Evolutionary conservation across 106 monocot genomes (phyloP).

Genomic region (Dioscorea dumetorum): DNA sequence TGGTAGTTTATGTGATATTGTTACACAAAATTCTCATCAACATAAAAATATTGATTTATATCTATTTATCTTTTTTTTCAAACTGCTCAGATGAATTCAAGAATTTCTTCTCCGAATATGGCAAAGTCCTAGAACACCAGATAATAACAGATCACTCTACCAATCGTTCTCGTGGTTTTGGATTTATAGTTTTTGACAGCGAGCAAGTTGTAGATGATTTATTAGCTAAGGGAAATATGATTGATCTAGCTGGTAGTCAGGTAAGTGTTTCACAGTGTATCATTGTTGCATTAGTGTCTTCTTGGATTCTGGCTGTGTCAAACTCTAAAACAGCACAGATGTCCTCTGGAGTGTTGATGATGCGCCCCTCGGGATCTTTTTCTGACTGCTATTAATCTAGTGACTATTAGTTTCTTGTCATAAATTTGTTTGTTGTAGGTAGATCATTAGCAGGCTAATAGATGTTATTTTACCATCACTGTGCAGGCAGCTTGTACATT

Average conservation of each 20-base stretch:
- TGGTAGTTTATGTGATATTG: constrained; percentile 30
- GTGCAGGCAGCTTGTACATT: constrained; percentile 3
- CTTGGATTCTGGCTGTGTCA: too few species aligned
- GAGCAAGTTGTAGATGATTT: constrained; percentile 82
- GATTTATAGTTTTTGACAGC: constrained; percentile 78
- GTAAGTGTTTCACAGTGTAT: constrained; percentile 28
- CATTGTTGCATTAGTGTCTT: background rate
- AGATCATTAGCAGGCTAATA: too few species aligned
- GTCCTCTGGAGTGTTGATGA: background rate
- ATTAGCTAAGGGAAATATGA: constrained; percentile 86
- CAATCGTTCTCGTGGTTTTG: constrained; percentile 89
- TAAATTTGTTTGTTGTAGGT: too few species aligned
- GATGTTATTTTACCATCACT: too few species aligned
- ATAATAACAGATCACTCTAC: constrained; percentile 83
- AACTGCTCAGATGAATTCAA: constrained; percentile 71
- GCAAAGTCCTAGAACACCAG: constrained; percentile 80
- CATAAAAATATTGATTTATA: background rate
- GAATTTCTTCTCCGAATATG: constrained; percentile 68
- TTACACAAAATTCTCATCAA: too few species aligned
- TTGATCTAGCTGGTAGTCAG: constrained; percentile 83
- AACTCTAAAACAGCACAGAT: too few species aligned
- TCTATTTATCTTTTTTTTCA: background rate
- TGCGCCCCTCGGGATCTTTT: background rate
- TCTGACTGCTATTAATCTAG: too few species aligned
- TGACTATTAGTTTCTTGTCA: too few species aligned